Base-by-base conservation (phyloP, 225 moss, liverwort and hornwort species). In the Bryoerythrophyllum caledonicum region DNA sequence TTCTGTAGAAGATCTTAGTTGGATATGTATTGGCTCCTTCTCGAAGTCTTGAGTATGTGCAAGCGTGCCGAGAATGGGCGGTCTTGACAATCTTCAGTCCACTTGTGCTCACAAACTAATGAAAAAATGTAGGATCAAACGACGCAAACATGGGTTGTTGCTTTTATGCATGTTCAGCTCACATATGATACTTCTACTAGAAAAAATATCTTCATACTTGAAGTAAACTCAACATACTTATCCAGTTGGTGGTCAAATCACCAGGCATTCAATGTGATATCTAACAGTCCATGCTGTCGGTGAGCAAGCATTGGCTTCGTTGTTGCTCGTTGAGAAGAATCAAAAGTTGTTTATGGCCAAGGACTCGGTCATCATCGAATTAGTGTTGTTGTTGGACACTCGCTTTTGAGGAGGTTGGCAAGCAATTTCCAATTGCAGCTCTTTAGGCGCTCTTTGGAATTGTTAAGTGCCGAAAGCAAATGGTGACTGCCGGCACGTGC, bases 401-500 rank as follows among this genome's bases (percentile, higher is more conserved):
- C 90, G 90, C 14, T 90, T 90, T 80, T 89, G n/a, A 86, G 43
- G 91, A 89, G 67, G 90, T 96, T 63, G 84, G 92, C 48, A 96
- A 96, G 74, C 93, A 96, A 56, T 93, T 82, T 59, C 90, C 96
- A 1, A 87, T 94, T 53, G 83, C 90, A 8, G 96, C 94, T 24
- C 84, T 96, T 28, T 82, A 81, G 16, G 81, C 92, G 9, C 89
- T 96, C 10, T 90, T 86, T 34, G 85, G 92, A 13, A 86, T 75
- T 62, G 82, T 81, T 9, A 90, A 71, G 49, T 92, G 92, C 44
- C 74, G 96, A 28, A 94, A 91, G 82, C 94, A 92, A 78, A 96
- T 96, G 93, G 88, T 92, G 48, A 86, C 89, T 52, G 94, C 96
- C 2, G 92, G 94, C 41, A 94, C 96, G 30, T 93, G 92, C 72